A percentile compares a stretch with the other conserved stretches of the same genome.
Conservation (phyloP, 139 green algal species). For the Micractinium sp. region DNA sequence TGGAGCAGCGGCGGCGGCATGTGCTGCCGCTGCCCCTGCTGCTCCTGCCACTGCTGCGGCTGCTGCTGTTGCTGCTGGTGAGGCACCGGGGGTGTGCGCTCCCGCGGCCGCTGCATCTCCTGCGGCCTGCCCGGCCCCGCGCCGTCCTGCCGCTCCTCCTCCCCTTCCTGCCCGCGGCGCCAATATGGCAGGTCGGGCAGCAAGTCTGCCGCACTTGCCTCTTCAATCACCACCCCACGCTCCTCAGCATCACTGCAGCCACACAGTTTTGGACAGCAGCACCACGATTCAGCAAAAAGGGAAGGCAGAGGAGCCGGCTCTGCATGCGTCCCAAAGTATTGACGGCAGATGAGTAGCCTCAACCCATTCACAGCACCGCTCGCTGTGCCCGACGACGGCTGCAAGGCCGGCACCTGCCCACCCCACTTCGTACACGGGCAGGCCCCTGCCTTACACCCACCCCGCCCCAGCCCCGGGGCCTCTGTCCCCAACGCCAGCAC, state of each 20-base stretch:
- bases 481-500: background rate
- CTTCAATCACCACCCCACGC: conserved; percentile 59
- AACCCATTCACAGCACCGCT: background rate
- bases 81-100: background rate
- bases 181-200: conserved; percentile 53
- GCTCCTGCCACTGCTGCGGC: conserved; percentile 23
- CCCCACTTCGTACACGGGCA: background rate
- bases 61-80: background rate
- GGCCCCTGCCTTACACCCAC: background rate
- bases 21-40: conserved; percentile 30
- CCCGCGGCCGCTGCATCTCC: background rate
- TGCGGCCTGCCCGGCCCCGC: background rate
- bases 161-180: conserved; percentile 4
- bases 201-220: conserved; percentile 60
- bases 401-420: background rate
- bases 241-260: conserved; percentile 45
- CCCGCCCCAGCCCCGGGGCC: too few species aligned
- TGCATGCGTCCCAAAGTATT: background rate
- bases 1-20: conserved; percentile 21
- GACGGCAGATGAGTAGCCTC: background rate
- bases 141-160: conserved; percentile 11
- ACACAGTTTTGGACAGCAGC: too few species aligned
- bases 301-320: background rate
- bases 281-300: background rate
- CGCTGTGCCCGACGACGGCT: background rate